Base-by-base conservation (phyloP, 1,284 basidiomycete species). In the Boletus smithii region DNA sequence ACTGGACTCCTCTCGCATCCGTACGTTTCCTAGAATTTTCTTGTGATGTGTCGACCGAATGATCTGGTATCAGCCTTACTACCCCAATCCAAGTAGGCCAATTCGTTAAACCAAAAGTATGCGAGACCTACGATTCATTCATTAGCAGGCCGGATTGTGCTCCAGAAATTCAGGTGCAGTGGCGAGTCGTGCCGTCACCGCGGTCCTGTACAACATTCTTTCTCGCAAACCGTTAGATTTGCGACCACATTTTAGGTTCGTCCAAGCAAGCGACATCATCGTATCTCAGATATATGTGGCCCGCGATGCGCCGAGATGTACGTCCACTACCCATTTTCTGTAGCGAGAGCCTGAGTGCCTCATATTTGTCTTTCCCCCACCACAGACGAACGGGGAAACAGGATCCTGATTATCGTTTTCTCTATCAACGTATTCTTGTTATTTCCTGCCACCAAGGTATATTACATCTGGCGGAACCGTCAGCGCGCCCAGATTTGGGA, bases 151-250 rank as follows among this genome's bases (percentile, higher is more conserved):
- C 5, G 76, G 62, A 17, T 80, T 76, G 79, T 75, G 73, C 53
- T 80, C 77, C 16, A 70, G 77, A 34, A 80, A 80, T 53, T 67
- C 76, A 0, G 79, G 78, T 32, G 75, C 73, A 2, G 78, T 81
- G 5, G 76, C 78, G 4, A 75, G 72, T 45, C 69, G 77, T 16
- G 78, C 78, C 0, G 75, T 81, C 34, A 78, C 75, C 41, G 75
- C 76, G 0, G 76, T 77, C 2, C 40, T 80, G 33, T 80, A 80
- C 56, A 79, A 78, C 57, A 80, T 81, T 76, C n/a, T 16, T n/a
- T n/a, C n/a, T n/a, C n/a, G n/a, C n/a, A n/a, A n/a, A n/a, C n/a
- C n/a, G n/a, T n/a, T n/a, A n/a, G 17, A 33, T 33, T 18, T 18
- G 9, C 32, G 17, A n/a, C n/a, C n/a, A n/a, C 32, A 33, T 11